A percentile compares a stretch with the other conserved stretches of the same genome.
phyloP scores from a whole-genome alignment of 2,329 filamentous ascomycete species.

The Fonsecaea erecta region DNA sequence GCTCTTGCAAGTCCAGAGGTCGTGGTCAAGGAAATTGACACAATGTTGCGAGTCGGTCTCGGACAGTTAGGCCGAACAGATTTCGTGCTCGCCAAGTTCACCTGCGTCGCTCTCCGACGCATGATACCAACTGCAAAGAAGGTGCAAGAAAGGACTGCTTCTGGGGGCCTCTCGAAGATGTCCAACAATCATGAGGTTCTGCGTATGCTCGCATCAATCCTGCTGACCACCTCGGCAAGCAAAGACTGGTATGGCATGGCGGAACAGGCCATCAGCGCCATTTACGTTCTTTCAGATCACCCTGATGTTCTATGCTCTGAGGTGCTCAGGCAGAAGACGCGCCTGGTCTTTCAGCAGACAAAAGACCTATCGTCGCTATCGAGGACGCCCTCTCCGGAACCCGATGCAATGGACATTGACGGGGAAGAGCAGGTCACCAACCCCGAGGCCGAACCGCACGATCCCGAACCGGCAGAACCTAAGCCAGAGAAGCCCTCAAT shows the following conservation, averaged over 20 bases:
- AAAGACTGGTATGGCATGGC: conserved; percentile 95
- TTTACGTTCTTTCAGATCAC: conserved; percentile 91
- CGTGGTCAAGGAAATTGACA: conserved; percentile 91
- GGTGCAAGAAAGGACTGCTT: conserved; percentile 68
- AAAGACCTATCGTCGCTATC: conserved; percentile 45
- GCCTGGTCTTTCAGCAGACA: conserved; percentile 71
- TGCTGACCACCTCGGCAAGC: conserved; percentile 82
- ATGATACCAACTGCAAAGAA: conserved; percentile 86
- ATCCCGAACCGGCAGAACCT: conserved; percentile 44
- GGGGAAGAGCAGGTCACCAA: conserved; percentile 27
- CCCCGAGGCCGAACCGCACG: conserved; percentile 26
- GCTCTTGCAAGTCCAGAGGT: conserved; percentile 91
- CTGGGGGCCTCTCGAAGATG: conserved; percentile 68
- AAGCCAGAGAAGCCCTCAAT: conserved; percentile 69
- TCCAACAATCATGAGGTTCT: conserved; percentile 92
- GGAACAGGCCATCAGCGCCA: conserved; percentile 93
- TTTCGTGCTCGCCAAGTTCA: conserved; percentile 88
- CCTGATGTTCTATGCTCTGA: conserved; percentile 92
- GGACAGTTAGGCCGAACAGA: conserved; percentile 80
- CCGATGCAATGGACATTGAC: conserved; percentile 43
- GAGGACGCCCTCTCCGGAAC: conserved; percentile 40
- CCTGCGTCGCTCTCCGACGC: conserved; percentile 86
- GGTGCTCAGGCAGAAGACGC: conserved; percentile 84
- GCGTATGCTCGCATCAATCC: conserved; percentile 77
- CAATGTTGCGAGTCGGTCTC: conserved; percentile 87